Conservation (phyloP, 2,329 filamentous ascomycete species). For the Juglanconis sp. region DNA sequence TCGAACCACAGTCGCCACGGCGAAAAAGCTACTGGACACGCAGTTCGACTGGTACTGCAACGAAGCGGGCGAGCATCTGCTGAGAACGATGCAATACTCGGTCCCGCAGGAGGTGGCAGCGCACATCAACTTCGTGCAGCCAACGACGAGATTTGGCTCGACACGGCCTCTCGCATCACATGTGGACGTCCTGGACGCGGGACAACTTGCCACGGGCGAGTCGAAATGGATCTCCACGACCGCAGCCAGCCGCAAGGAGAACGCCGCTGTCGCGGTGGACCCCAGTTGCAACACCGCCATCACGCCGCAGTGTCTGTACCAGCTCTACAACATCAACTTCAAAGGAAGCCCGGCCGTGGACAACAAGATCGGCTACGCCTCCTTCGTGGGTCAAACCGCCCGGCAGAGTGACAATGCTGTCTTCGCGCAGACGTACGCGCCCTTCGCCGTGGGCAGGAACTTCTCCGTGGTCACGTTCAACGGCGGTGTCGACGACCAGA, state of each 20-base stretch:
- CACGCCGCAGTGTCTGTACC: slow-evolving; percentile 45
- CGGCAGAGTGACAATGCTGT: slow-evolving; percentile 41
- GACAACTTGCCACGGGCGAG: slow-evolving; percentile 7
- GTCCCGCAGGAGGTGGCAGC: slow-evolving; percentile 31
- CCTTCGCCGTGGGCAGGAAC: slow-evolving; percentile 36
- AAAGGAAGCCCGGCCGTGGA: slow-evolving; percentile 40
- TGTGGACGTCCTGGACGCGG: slow-evolving; percentile 1
- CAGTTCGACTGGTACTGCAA: slow-evolving; percentile 7
- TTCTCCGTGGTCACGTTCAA: slow-evolving; percentile 40
- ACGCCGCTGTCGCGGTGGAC: not conserved
- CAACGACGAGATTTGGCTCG: slow-evolving; percentile 44
- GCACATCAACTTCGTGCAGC: slow-evolving; percentile 43
- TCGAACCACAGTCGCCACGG: not conserved
- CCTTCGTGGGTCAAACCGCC: slow-evolving; percentile 50
- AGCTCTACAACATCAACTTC: slow-evolving; percentile 48
- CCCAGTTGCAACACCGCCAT: slow-evolving; percentile 30
- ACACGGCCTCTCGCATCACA: slow-evolving; percentile 16
- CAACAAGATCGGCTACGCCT: slow-evolving; percentile 47
- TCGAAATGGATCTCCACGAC: slow-evolving; percentile 21
- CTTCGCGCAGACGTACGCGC: slow-evolving; percentile 33
- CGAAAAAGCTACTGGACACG: slow-evolving; percentile 5
- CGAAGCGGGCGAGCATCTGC: slow-evolving; percentile 32
- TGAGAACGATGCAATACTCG: slow-evolving; percentile 27
- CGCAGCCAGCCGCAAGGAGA: not conserved
- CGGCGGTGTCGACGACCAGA: slow-evolving; percentile 38